Evolutionary conservation across 2,329 filamentous ascomycete species (phyloP).

Genomic region (Nemania serpens): DNA sequence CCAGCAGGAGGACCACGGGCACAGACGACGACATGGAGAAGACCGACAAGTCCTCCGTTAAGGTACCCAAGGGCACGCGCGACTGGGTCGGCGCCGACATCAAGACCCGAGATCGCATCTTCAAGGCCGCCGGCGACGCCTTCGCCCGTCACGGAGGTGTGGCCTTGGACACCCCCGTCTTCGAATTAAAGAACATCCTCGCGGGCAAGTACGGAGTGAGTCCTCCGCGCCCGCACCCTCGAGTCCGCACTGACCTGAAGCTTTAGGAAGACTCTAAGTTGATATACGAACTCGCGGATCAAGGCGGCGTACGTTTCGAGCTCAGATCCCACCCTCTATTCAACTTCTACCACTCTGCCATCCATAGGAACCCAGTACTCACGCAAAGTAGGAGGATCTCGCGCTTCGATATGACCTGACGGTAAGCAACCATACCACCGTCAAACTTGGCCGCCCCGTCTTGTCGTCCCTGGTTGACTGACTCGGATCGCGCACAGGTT

Average conservation of each 20-base stretch:
- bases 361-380: slow-evolving; percentile 1
- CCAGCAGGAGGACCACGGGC: background rate
- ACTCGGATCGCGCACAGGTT: slow-evolving; percentile 41
- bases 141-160: slow-evolving; percentile 70
- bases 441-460: too few species aligned
- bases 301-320: slow-evolving; percentile 82
- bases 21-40: slow-evolving; percentile 10
- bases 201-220: slow-evolving; percentile 56
- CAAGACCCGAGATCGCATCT: slow-evolving; percentile 81
- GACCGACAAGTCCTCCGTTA: slow-evolving; percentile 52
- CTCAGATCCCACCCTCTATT: slow-evolving; percentile 44
- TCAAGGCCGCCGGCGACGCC: slow-evolving; percentile 52
- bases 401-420: slow-evolving; percentile 82
- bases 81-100: slow-evolving; percentile 83
- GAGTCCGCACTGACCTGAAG: slow-evolving; percentile 10
- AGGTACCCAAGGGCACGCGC: slow-evolving; percentile 89
- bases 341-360: too few species aligned
- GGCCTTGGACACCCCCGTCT: slow-evolving; percentile 72
- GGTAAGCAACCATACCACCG: slow-evolving; percentile 40
- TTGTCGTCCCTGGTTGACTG: background rate
- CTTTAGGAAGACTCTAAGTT: slow-evolving; percentile 47
- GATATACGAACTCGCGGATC: slow-evolving; percentile 83
- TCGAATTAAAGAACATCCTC: slow-evolving; percentile 76
- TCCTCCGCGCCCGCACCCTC: slow-evolving; percentile 12
- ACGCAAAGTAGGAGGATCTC: slow-evolving; percentile 62